Evolutionary conservation across 768 basidiomycete species (phyloP).

Genomic region (Candolleomyces aberdarensis): DNA sequence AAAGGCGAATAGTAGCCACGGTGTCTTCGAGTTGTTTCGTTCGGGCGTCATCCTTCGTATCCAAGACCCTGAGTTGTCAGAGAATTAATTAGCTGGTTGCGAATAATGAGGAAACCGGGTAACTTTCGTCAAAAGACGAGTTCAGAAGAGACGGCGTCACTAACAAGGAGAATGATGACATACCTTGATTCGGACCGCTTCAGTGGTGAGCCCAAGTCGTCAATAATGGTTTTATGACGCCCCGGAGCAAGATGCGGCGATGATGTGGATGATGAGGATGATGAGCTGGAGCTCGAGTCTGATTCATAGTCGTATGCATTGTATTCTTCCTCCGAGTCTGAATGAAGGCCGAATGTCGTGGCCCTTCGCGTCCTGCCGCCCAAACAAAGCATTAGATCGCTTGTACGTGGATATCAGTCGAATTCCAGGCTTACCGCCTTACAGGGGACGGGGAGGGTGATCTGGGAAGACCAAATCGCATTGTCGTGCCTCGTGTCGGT

Average conservation of each 20-base stretch:
- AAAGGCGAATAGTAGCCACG: slow-evolving; percentile 48
- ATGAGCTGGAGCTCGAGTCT: slow-evolving; percentile 18
- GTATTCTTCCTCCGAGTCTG: slow-evolving; percentile 24
- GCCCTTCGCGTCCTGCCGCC: slow-evolving; percentile 32
- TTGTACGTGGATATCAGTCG: neutral
- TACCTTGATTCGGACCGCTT: neutral
- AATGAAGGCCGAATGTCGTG: slow-evolving; percentile 30
- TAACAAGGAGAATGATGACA: too few species aligned
- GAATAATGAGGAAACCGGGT: neutral
- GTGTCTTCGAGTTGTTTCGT: slow-evolving; percentile 45
- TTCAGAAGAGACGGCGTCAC: neutral
- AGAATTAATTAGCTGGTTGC: slow-evolving; percentile 22
- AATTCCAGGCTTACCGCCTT: slow-evolving; percentile 27
- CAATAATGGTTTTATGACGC: neutral
- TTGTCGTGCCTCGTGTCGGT: slow-evolving; percentile 15
- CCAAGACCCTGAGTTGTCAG: neutral
- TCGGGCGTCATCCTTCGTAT: slow-evolving; percentile 12
- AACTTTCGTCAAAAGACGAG: slow-evolving; percentile 2
- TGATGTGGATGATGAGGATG: slow-evolving; percentile 16
- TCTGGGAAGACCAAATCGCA: slow-evolving; percentile 56
- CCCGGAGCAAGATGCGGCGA: slow-evolving; percentile 2
- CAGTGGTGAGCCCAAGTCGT: slow-evolving; percentile 1
- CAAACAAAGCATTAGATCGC: slow-evolving; percentile 8
- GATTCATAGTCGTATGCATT: slow-evolving; percentile 19
- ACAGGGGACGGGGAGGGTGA: slow-evolving; percentile 49